Conservation (phyloP, 2,329 filamentous ascomycete species). For the Sarocladium kiliense region DNA sequence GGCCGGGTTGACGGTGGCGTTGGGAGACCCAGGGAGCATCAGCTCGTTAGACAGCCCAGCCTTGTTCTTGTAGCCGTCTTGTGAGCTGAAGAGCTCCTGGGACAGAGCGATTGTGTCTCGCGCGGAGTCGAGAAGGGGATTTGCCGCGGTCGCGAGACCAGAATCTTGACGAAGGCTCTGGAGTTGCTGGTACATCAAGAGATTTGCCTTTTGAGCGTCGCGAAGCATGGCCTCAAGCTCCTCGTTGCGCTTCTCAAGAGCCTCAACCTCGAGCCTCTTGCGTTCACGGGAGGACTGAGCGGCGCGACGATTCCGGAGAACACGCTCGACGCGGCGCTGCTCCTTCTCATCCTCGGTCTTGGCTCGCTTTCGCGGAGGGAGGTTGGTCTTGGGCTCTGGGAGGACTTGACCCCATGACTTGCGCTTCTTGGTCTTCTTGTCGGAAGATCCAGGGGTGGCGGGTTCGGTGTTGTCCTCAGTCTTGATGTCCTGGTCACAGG, state of each 20-base stretch:
- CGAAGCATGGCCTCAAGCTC: slow-evolving; percentile 60
- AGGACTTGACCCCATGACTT: slow-evolving; percentile 99
- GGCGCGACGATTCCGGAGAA: slow-evolving; percentile 91
- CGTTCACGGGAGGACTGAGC: slow-evolving; percentile 95
- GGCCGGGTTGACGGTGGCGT: slow-evolving; percentile 52
- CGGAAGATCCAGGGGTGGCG: slow-evolving; percentile 21
- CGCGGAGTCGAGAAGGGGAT: slow-evolving; percentile 36
- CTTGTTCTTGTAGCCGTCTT: slow-evolving; percentile 29
- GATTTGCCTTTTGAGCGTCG: slow-evolving; percentile 47
- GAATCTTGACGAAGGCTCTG: slow-evolving; percentile 36
- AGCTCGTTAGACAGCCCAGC: background rate
- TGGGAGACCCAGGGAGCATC: slow-evolving; percentile 1
- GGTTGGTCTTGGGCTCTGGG: slow-evolving; percentile 91
- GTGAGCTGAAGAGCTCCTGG: slow-evolving; percentile 50
- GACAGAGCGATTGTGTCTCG: slow-evolving; percentile 50
- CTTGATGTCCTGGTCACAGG: slow-evolving; percentile 12
- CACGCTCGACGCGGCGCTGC: slow-evolving; percentile 92
- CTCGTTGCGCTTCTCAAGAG: slow-evolving; percentile 70
- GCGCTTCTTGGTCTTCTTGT: slow-evolving; percentile 86
- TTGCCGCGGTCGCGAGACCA: slow-evolving; percentile 29
- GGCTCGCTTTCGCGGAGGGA: slow-evolving; percentile 92
- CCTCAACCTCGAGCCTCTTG: slow-evolving; percentile 83
- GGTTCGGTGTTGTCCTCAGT: slow-evolving; percentile 15
- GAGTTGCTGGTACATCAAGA: slow-evolving; percentile 3
- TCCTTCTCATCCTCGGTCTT: slow-evolving; percentile 99